Percentiles rank a stretch among this genome's conserved stretches.
These are phyloP conservation scores for Chlorella sp. DNA, from an alignment of 139 green algal genomes.

Conservation along the genomic window DNA sequence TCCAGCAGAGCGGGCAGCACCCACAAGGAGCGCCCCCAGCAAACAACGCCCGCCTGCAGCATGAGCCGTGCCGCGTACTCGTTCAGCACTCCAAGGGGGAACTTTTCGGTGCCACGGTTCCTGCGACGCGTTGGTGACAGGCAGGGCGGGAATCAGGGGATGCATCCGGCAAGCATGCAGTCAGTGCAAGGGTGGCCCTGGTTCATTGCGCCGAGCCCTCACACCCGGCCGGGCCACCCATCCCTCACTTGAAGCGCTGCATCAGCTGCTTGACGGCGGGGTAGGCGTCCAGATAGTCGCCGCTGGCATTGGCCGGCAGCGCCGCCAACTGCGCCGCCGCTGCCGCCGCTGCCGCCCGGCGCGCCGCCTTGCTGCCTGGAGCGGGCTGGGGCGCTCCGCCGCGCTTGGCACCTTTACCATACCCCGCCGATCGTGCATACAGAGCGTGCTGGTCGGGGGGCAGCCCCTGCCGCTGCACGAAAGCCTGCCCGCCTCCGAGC, in stretches of 20 bases:
- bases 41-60: background rate
- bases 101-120: background rate
- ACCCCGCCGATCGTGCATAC: background rate
- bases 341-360: background rate
- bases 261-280: slow-evolving; percentile 11
- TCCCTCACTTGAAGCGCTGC: slow-evolving; percentile 25
- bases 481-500: too few species aligned
- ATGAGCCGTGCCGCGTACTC: slow-evolving; percentile 15
- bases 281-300: slow-evolving; percentile 13
- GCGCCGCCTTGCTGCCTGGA: background rate
- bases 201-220: background rate
- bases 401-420: too few species aligned
- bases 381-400: background rate
- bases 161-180: background rate
- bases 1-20: background rate
- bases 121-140: background rate
- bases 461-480: background rate
- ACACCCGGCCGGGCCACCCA: background rate
- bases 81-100: slow-evolving; percentile 8
- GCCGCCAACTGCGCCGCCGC: background rate
- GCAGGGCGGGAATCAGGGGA: too few species aligned
- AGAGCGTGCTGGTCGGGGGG: background rate
- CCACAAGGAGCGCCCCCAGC: too few species aligned
- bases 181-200: background rate
- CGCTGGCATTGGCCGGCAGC: background rate